Evolutionary conservation across 2,329 filamentous ascomycete species (phyloP).

Genomic region (Taxawa tesnikishii): DNA sequence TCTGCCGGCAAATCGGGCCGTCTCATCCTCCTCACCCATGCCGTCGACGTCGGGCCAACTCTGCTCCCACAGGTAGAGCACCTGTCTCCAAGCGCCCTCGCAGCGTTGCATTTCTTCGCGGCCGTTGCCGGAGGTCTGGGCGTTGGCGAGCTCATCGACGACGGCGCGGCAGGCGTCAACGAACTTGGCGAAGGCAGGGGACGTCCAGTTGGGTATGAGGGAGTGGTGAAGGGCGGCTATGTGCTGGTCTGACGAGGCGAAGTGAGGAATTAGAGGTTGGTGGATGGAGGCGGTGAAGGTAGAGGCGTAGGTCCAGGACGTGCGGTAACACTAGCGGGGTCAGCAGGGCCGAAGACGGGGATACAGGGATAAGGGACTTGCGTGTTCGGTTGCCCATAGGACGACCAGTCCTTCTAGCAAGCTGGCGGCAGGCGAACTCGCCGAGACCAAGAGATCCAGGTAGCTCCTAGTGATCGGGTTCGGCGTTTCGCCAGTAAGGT

Average conservation of each 20-base stretch:
- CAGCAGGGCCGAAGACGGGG: constrained; percentile 6
- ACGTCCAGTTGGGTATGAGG: constrained; percentile 39
- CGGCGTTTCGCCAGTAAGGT: constrained; percentile 31
- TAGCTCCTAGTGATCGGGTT: constrained; percentile 40
- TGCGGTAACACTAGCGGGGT: constrained; percentile 28
- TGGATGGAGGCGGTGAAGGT: constrained; percentile 24
- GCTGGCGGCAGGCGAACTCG: constrained; percentile 35
- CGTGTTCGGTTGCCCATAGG: constrained; percentile 65
- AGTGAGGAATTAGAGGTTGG: constrained; percentile 18
- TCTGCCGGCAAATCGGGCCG: constrained; percentile 8
- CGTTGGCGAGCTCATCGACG: constrained; percentile 37
- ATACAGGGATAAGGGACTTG: constrained; percentile 15
- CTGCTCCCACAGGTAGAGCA: constrained; percentile 34
- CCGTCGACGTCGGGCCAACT: constrained; percentile 38
- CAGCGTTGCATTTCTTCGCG: constrained; percentile 34
- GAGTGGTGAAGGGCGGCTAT: constrained; percentile 36
- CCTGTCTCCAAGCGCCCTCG: constrained; percentile 35
- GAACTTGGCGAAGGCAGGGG: constrained; percentile 35
- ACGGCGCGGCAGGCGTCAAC: constrained; percentile 35
- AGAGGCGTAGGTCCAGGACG: constrained; percentile 35
- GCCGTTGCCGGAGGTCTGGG: constrained; percentile 32
- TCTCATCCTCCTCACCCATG: constrained; percentile 34
- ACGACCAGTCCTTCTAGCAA: constrained; percentile 58
- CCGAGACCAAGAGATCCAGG: constrained; percentile 48
- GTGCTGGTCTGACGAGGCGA: constrained; percentile 17